Percentiles rank a stretch among this genome's conserved stretches.
These are phyloP conservation scores for Pilobolus umbonatus DNA, from an alignment of 192 early-diverging fungal genomes.

Conservation along the genomic window DNA sequence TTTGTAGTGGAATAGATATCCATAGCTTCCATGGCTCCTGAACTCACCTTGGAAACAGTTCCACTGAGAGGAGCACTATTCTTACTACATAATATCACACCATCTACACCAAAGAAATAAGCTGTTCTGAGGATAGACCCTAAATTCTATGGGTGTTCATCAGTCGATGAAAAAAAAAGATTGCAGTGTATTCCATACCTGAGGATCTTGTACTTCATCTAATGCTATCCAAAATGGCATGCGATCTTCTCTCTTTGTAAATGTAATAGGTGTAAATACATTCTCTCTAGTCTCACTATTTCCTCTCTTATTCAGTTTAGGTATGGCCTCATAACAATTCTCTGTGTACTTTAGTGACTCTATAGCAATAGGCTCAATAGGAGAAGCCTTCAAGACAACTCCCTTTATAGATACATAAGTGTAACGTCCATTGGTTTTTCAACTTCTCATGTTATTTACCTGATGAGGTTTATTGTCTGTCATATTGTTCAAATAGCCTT, in stretches of 20 bases:
- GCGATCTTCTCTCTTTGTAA: slow-evolving; percentile 9
- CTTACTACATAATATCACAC: slow-evolving; percentile 53
- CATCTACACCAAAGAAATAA: slow-evolving; percentile 64
- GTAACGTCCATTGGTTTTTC: background rate
- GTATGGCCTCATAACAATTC: slow-evolving; percentile 6
- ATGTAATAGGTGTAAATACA: background rate
- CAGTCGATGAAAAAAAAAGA: background rate
- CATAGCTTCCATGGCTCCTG: slow-evolving; percentile 66
- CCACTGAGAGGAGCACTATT: slow-evolving; percentile 59
- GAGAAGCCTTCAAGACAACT: slow-evolving; percentile 44
- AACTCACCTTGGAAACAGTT: slow-evolving; percentile 60
- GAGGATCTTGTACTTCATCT: slow-evolving; percentile 53
- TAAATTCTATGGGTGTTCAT: slow-evolving; percentile 43
- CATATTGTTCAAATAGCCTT: slow-evolving; percentile 44
- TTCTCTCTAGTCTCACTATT: slow-evolving; percentile 10
- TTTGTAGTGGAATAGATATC: slow-evolving; percentile 50
- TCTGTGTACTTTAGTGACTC: background rate
- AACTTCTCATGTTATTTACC: slow-evolving; percentile 21
- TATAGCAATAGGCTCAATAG: slow-evolving; percentile 18
- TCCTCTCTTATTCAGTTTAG: background rate
- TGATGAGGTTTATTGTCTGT: slow-evolving; percentile 46
- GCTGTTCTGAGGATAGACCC: slow-evolving; percentile 65
- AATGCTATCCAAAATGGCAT: slow-evolving; percentile 49
- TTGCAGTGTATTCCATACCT: slow-evolving; percentile 17
- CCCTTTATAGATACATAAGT: slow-evolving; percentile 27